These are phyloP conservation scores for Taiozyma sp. DNA, from an alignment of 1,139 yeast genomes.

Conservation along the genomic window DNA sequence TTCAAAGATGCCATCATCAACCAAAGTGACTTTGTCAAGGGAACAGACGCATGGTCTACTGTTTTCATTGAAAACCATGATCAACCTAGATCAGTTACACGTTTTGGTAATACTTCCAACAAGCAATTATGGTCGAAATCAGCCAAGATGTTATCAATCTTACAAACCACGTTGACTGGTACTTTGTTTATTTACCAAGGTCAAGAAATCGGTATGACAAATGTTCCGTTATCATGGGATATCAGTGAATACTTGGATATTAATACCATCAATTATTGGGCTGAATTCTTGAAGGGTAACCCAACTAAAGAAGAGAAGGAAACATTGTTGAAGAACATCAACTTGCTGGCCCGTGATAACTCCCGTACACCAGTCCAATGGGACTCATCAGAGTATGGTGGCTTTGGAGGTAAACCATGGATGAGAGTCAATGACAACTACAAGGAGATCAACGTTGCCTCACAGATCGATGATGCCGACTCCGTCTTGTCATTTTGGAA, in stretches of 20 bases:
- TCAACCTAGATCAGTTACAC: constrained; percentile 48
- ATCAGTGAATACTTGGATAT: constrained; percentile 49
- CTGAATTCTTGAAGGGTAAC: constrained; percentile 30
- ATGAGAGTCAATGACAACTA: constrained; percentile 49
- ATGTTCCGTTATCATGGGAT: constrained; percentile 42
- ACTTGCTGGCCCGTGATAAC: constrained; percentile 45
- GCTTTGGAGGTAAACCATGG: constrained; percentile 51
- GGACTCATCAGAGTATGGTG: constrained; percentile 43
- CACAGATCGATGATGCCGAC: constrained; percentile 41
- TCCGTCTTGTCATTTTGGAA: constrained; percentile 47
- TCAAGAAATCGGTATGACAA: constrained; percentile 56
- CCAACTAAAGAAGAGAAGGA: constrained; percentile 31
- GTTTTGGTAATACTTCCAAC: constrained; percentile 44
- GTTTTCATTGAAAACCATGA: constrained; percentile 56
- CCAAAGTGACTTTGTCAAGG: constrained; percentile 36
- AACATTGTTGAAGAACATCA: constrained; percentile 31
- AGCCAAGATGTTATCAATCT: constrained; percentile 45
- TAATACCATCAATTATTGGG: constrained; percentile 41
- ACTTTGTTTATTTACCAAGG: constrained; percentile 57
- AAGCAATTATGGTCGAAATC: constrained; percentile 27
- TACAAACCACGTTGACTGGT: constrained; percentile 47
- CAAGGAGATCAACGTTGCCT: constrained; percentile 42
- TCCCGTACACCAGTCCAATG: constrained; percentile 61
- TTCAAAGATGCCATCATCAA: constrained; percentile 38
- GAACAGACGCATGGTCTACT: constrained; percentile 59